Conservation (phyloP, 1,139 yeast species). For the Protomyces gravidus region DNA sequence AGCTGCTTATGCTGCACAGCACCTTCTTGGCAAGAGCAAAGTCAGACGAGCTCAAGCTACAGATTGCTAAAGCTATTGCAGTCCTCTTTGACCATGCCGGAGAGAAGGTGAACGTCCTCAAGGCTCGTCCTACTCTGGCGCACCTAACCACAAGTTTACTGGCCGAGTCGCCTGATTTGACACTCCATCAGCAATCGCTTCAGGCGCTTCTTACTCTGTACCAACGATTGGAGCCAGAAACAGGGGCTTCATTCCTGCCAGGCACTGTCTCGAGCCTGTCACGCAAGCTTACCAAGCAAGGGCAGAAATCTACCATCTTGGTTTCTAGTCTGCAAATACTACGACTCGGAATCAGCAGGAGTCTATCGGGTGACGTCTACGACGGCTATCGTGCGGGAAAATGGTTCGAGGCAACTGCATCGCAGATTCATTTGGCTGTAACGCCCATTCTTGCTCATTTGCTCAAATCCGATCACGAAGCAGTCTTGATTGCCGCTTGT, state of each 20-base stretch:
- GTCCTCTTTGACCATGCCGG: conserved; percentile 9
- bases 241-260: conserved; percentile 16
- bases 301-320: not conserved
- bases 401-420: conserved; percentile 12
- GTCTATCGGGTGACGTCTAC: not conserved
- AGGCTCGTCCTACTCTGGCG: conserved; percentile 18
- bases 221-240: conserved; percentile 2
- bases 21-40: conserved; percentile 10
- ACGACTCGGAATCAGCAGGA: not conserved
- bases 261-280: conserved; percentile 17
- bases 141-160: conserved; percentile 2
- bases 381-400: conserved; percentile 4
- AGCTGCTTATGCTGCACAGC: conserved; percentile 12
- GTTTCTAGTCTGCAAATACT: not conserved
- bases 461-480: not conserved
- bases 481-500: not conserved
- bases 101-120: not conserved
- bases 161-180: not conserved
- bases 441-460: conserved; percentile 10
- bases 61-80: not conserved
- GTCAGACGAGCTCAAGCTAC: conserved; percentile 2
- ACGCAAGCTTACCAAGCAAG: not conserved
- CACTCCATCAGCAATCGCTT: not conserved
- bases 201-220: not conserved
- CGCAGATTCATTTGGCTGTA: conserved; percentile 15